A percentile compares a stretch with the other conserved stretches of the same genome.
These are phyloP conservation scores for Ophiostoma sp. DNA, from an alignment of 2,329 filamentous ascomycete species.

Conservation along the genomic window DNA sequence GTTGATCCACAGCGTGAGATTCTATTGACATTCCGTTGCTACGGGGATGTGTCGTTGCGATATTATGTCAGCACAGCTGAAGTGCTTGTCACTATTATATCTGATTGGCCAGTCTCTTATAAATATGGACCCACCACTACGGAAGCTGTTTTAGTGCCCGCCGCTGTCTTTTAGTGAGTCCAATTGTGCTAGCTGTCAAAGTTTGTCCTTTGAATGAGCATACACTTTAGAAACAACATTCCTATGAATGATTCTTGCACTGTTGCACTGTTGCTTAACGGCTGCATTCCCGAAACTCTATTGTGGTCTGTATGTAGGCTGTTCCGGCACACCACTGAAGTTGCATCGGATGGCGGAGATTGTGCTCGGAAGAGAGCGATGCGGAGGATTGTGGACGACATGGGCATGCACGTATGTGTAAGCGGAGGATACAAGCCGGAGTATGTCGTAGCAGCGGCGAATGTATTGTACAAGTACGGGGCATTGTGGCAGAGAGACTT, in stretches of 20 bases:
- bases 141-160: constrained; percentile 2
- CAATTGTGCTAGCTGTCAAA: no score
- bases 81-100: background rate
- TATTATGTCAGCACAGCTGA: background rate
- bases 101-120: background rate
- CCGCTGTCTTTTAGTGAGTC: background rate
- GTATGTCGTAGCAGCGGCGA: no score
- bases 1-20: background rate
- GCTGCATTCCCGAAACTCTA: background rate
- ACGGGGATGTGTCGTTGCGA: background rate
- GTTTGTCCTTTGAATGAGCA: no score
- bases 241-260: no score
- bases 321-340: background rate
- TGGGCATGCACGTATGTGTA: no score
- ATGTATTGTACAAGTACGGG: no score
- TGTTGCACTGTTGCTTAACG: background rate
- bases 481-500: no score
- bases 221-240: no score
- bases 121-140: background rate
- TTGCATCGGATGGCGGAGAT: background rate
- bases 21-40: constrained; percentile 10
- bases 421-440: no score
- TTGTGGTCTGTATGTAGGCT: background rate
- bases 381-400: background rate
- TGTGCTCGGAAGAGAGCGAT: constrained; percentile 5